phyloP scores from a whole-genome alignment of 2,329 filamentous ascomycete genomes.

The Salinomyces thailandicus region DNA sequence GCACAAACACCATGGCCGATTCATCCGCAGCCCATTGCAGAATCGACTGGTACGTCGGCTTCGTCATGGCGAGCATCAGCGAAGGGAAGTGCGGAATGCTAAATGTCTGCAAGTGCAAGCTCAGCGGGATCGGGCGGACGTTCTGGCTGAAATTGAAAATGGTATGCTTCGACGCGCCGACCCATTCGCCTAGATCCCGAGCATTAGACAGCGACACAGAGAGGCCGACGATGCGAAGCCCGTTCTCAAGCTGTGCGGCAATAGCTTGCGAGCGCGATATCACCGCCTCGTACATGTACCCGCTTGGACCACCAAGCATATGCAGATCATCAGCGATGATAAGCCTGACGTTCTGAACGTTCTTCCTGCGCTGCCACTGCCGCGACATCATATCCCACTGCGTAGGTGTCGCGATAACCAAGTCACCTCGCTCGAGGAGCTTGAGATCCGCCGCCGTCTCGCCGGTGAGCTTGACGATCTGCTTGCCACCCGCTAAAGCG shows the following conservation, averaged over 20 bases:
- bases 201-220: constrained; percentile 90
- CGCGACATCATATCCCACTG: constrained; percentile 96
- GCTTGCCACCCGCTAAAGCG: constrained; percentile 67
- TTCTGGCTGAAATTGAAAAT: constrained; percentile 98
- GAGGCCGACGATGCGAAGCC: constrained; percentile 77
- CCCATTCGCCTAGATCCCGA: constrained; percentile 91
- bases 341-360: constrained; percentile 77
- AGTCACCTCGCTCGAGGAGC: constrained; percentile 72
- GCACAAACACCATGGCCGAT: constrained; percentile 84
- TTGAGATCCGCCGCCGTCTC: constrained; percentile 87
- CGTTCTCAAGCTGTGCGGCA: constrained; percentile 71
- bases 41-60: constrained; percentile 82
- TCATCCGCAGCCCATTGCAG: constrained; percentile 77
- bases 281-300: constrained; percentile 89
- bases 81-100: constrained; percentile 95
- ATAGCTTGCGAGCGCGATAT: constrained; percentile 98
- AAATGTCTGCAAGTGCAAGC: constrained; percentile 91
- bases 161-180: constrained; percentile 93
- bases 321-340: constrained; percentile 95
- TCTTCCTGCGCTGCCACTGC: constrained; percentile 94
- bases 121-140: constrained; percentile 75
- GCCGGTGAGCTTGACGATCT: constrained; percentile 84
- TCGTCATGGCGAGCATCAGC: constrained; percentile 96
- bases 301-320: constrained; percentile 74
- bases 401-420: constrained; percentile 81